Base-by-base conservation (phyloP, 164 flowering plant species). In the Berberis vulgaris region DNA sequence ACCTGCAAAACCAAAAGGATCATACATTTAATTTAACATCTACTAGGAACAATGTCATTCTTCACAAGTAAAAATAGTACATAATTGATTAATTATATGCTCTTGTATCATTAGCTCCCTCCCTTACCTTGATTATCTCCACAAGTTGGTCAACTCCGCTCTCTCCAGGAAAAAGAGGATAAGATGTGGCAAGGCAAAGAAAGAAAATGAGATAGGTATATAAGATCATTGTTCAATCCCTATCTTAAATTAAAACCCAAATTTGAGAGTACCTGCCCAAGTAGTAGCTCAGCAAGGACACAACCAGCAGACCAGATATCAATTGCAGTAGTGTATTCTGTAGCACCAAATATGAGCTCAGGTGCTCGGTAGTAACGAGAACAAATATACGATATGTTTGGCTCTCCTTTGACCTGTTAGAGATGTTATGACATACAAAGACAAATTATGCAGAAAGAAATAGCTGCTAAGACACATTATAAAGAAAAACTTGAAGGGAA, bases 331-430 rank as follows among this genome's bases (percentile, higher is more conserved):
- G 96, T 88, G 76, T 88, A 88, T 64, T 86, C 89, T 55, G 91
- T 87, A 9, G 91, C 94, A 46, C 95, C 91, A 73, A 87, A 87
- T 65, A 87, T 88, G 58, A 88, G 91, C 65, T 88, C 96, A 43
- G 96, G 96, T 41, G 96, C 96, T 64, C 96, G 83, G 72, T 88
- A 88, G 67, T 88, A 88, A 43, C 96, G 79, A n/a, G 92, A 88
- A 62, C 96, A 88, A 43, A 88, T 88, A 67, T 88, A 88, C 11
- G 96, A 88, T 72, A 88, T 84, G 65, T 88, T 88, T 64, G 96
- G 92, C 67, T 88, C 92, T 4, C 92, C 96, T 75, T 83, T 84
- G 7, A 88, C 85, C 96, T 88, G 80, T 72, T 47, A 72, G 1
- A 61, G 46, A 72, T 43, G 49, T 26, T 26, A 26, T 26, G 45